A percentile compares a stretch with the other conserved stretches of the same genome.
Evolutionary conservation across 2,329 filamentous ascomycete species (phyloP).

Genomic region (Karstenula rhodostoma): DNA sequence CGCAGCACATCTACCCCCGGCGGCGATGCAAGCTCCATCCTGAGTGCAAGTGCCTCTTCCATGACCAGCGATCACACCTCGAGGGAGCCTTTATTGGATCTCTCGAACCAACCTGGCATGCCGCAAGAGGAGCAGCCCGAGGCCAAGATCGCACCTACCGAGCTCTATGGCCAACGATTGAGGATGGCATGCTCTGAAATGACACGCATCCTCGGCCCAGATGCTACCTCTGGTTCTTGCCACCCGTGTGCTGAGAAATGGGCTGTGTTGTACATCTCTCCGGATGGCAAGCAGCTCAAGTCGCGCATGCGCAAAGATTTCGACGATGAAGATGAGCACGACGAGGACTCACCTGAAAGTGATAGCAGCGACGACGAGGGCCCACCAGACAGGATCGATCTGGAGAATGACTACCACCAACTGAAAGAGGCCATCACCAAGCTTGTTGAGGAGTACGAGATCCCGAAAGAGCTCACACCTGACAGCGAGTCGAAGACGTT

Average conservation of each 20-base stretch:
- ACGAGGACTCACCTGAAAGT: constrained; percentile 64
- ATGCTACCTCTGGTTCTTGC: constrained; percentile 71
- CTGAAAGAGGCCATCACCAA: constrained; percentile 82
- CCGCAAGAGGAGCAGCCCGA: constrained; percentile 37
- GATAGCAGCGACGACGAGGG: constrained; percentile 59
- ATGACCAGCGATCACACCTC: constrained; percentile 76
- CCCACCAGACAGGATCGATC: constrained; percentile 59
- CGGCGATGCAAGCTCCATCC: constrained; percentile 71
- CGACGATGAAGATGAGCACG: constrained; percentile 69
- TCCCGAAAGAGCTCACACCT: constrained; percentile 71
- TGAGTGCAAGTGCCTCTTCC: constrained; percentile 77
- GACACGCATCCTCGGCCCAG: constrained; percentile 69
- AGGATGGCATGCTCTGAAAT: constrained; percentile 75
- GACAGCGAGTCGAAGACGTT: constrained; percentile 69
- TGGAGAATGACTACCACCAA: constrained; percentile 82
- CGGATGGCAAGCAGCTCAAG: constrained; percentile 74
- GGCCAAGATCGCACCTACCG: constrained; percentile 60
- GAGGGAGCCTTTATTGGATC: constrained; percentile 68
- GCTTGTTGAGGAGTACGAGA: constrained; percentile 83
- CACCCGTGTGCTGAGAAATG: constrained; percentile 85
- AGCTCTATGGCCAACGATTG: constrained; percentile 60
- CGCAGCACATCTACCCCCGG: constrained; percentile 61
- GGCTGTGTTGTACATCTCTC: constrained; percentile 80
- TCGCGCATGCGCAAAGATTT: constrained; percentile 76
- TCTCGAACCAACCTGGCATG: constrained; percentile 18